phyloP scores from a whole-genome alignment of 2,329 filamentous ascomycete species.

The Claviceps spartinae region DNA sequence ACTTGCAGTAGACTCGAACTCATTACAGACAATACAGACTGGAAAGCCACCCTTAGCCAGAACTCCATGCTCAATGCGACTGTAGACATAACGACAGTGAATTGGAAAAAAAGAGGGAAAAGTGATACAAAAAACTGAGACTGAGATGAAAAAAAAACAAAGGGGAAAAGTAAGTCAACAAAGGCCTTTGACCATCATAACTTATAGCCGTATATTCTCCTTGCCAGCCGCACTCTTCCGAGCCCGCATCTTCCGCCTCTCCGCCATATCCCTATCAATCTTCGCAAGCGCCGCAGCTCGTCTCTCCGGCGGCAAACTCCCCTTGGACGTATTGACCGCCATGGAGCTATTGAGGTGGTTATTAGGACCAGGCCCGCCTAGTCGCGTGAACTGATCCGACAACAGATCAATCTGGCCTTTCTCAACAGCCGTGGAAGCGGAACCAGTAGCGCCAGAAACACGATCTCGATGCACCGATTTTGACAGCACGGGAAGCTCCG shows the following conservation, averaged over 20 bases:
- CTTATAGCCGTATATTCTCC: constrained; percentile 34
- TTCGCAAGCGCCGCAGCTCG: constrained; percentile 40
- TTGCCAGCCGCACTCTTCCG: constrained; percentile 25
- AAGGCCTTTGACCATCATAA: neutral
- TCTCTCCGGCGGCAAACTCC: constrained; percentile 34
- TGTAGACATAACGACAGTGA: neutral
- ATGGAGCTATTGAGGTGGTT: constrained; percentile 14
- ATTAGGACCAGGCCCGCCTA: constrained; percentile 26
- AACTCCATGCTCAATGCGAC: constrained; percentile 13
- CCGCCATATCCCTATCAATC: constrained; percentile 39
- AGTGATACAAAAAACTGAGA: neutral
- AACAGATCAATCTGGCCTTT: constrained; percentile 30
- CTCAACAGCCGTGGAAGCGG: constrained; percentile 10
- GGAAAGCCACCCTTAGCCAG: neutral
- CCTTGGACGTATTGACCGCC: constrained; percentile 26
- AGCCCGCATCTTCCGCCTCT: constrained; percentile 28
- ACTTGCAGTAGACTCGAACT: too few relatives aligned
- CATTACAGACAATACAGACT: neutral
- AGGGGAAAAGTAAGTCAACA: neutral
- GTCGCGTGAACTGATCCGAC: constrained; percentile 29
- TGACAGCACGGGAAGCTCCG: constrained; percentile 16
- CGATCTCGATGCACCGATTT: constrained; percentile 11
- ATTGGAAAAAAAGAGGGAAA: neutral
- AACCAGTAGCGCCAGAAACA: neutral
- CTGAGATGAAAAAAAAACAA: neutral